Base-by-base conservation (phyloP, 83 land plant species). In the Picea abies region DNA sequence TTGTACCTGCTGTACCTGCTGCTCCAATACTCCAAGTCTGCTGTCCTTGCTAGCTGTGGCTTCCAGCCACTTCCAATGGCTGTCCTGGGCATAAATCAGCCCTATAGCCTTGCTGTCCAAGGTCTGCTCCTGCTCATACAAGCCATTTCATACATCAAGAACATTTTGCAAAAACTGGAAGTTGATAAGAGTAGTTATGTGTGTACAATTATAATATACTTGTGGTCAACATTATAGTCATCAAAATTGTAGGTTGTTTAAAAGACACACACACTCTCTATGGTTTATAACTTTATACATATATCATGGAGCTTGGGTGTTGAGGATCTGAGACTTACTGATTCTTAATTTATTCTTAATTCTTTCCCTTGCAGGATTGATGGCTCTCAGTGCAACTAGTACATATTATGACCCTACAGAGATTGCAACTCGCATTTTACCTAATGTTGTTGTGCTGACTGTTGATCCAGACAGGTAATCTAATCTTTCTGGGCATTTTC, bases 341-440 rank as follows among this genome's bases (percentile, higher is more conserved):
- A 10, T 41, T 72, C 0, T 7, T 37, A 16, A 39, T 72, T 44
- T 7, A 44, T 44, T 44, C 49, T 5, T 56, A 56, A 56, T 56
- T 56, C 60, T 56, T 78, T 60, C 22, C 7, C 39, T 80, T 82
- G 64, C 91, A 98, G 99, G 99, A 82, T 72, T 98, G 19, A 98
- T 98, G 99, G 99, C 99, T 52, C 83, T 98, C 65, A 88, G 89
- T 87, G 99, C 96, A 47, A 98, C 99, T 64, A 90, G 91, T 85
- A 85, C 95, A 81, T 96, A 96, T 85, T 98, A 96, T 90, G 99
- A 98, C 73, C 87, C 86, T 32, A 87, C 85, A 11, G 99, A 98
- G 89, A 89, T 98, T 82, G 99, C 96, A 60, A 94, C 97, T 83
- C 92, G 99, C 62, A 92, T 98, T 75, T 84, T 96, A 70, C 97